Base-by-base conservation (phyloP, 305 asterid species). In the Solanum hybrid region DNA sequence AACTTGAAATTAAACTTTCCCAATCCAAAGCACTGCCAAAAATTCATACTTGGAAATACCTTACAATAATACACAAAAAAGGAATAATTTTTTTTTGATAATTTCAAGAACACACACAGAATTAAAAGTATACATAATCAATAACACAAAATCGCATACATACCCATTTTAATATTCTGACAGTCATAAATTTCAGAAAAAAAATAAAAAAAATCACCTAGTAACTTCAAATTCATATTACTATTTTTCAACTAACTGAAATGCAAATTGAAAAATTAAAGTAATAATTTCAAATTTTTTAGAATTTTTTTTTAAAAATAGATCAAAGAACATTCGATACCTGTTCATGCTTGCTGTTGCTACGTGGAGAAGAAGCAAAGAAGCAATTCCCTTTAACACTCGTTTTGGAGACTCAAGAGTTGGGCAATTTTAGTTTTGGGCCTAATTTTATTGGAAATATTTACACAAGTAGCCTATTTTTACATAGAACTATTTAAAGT, bases 271-370 rank as follows among this genome's bases (percentile, higher is more conserved):
- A 81, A 77, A 77, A 17, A 78, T 22, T 78, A 78, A 22, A 35
- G 29, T 77, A 17, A 14, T 35, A 60, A 60, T 56, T 56, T 56
- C 69, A 56, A 51, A 0, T 6, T 17, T 51, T 51, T 20, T 35
- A 20, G 22, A 22, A 0, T 75, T 56, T 56, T 46, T 56, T 56
- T 56, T 1, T 0, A 0, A 20, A 60, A 20, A 32, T 6, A 85
- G 9, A 85, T 60, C 9, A 85, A 85, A 60, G 51, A 85, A 85
- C 22, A 85, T 60, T 56, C 4, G 32, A 31, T 85, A 85, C 88
- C 77, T 60, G 88, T 85, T 85, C 88, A 85, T 85, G 88, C 20
- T 84, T 31, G 75, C 22, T 84, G 42, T 17, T 34, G 88, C 88
- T 32, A 85, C 88, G 88, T 85, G 88, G 88, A 85, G 77, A 31